Conservation (phyloP, 2,329 filamentous ascomycete species). For the Keithomyces neogunnii region DNA sequence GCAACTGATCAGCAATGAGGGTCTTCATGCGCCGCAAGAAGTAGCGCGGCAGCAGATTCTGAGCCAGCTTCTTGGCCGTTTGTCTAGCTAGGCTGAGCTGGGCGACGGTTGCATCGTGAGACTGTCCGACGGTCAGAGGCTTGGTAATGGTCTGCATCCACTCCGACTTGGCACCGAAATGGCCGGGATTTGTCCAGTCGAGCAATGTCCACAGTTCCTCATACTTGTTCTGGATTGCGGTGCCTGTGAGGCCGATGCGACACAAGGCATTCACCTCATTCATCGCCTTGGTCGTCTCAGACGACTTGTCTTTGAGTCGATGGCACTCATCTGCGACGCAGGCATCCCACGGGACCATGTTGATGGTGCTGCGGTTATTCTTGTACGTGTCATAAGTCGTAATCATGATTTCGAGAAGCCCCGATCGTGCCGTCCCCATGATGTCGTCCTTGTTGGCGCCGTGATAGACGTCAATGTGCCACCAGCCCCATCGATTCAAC, state of each 20-base stretch:
- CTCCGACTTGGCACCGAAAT: constrained; percentile 52
- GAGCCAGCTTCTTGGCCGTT: constrained; percentile 75
- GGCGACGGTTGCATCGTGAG: constrained; percentile 77
- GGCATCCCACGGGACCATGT: constrained; percentile 85
- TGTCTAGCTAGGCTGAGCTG: constrained; percentile 75
- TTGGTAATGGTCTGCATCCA: constrained; percentile 74
- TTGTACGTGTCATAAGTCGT: constrained; percentile 91
- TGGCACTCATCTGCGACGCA: constrained; percentile 95
- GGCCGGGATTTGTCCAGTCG: constrained; percentile 90
- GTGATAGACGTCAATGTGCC: constrained; percentile 79
- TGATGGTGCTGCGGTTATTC: constrained; percentile 64
- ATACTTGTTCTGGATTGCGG: constrained; percentile 96
- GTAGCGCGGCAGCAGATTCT: constrained; percentile 80
- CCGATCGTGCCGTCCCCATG: constrained; percentile 63
- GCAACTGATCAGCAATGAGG: constrained; percentile 83
- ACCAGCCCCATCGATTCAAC: constrained; percentile 88
- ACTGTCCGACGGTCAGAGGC: constrained; percentile 80
- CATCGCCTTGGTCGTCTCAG: constrained; percentile 78
- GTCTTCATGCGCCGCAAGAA: constrained; percentile 91
- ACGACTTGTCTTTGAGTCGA: constrained; percentile 68
- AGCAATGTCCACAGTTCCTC: constrained; percentile 93
- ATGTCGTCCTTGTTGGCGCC: constrained; percentile 60
- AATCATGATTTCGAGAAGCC: constrained; percentile 80
- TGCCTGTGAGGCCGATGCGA: constrained; percentile 86
- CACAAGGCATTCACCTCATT: constrained; percentile 85